phyloP scores from a whole-genome alignment of 148 eudicot genomes.

The Rhododendron simsii region DNA sequence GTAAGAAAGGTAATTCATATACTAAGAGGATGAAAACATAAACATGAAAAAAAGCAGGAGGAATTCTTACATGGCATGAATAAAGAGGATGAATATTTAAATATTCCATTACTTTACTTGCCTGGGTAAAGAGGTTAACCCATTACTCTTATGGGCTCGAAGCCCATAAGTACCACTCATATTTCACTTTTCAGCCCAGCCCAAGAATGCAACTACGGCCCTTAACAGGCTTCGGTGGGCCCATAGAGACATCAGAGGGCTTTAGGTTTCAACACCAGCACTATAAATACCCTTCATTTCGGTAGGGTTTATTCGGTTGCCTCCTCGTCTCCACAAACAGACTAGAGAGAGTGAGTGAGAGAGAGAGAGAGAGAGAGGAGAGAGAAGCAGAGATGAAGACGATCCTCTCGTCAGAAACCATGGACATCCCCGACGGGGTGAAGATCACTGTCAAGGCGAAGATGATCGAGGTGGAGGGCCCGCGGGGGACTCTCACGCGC shows the following conservation, averaged over 20 bases:
- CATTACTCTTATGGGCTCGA: background rate
- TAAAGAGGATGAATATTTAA: too few species aligned
- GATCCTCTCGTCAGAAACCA: constrained; percentile 43
- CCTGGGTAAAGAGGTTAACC: too few species aligned
- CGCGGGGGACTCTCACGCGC: constrained; percentile 44
- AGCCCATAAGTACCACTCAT: background rate
- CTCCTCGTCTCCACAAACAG: background rate
- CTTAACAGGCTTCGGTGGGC: background rate
- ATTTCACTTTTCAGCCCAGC: background rate
- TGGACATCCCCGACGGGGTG: constrained; percentile 69
- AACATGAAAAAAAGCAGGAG: rapidly evolving
- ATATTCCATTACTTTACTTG: too few species aligned
- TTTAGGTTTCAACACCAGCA: background rate
- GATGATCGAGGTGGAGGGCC: constrained; percentile 47
- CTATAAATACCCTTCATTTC: background rate
- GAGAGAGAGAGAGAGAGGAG: constrained; percentile 6
- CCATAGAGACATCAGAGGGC: background rate
- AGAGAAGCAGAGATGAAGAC: constrained; percentile 45
- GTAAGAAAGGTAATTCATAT: too few species aligned
- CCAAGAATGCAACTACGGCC: too few species aligned
- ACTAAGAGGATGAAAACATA: too few species aligned
- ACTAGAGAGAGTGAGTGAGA: background rate
- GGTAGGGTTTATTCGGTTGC: constrained; percentile 10
- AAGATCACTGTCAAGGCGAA: constrained; percentile 49
- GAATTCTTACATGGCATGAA: too few species aligned